Evolutionary conservation across 768 basidiomycete species (phyloP), one percentile per base, ranked within the genome.

Genomic region (Leccinum arenicola): DNA sequence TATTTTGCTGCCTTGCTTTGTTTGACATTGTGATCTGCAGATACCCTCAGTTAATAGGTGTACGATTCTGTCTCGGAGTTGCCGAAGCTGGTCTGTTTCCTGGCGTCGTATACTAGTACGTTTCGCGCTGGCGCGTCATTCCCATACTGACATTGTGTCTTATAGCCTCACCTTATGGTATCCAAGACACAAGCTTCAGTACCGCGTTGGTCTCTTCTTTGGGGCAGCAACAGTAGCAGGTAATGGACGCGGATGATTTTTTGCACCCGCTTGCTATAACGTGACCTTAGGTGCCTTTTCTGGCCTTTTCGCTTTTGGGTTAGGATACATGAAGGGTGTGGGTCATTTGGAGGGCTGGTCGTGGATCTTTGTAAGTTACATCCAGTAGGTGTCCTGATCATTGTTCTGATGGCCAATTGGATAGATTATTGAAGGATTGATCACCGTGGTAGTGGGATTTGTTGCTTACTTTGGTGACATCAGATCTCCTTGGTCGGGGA

Each of bases 31-130:
- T 35, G 25, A n/a, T 19, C 19, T 45, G 5, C 61, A 88, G 87
- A 25, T 88, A 85, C 65, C 80, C 80, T 9, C 81, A 87, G 65
- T 79, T 88, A 14, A 79, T 86, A 12, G 85, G 78, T 19, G 77
- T 76, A 10, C 80, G 86, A 10, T 71, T 84, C 7, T 82, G 80
- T 59, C 80, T 89, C 0, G 89, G 88, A 3, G 66, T 86, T 2
- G 80, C 86, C 0, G 89, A 91, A 71, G 84, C 86, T 5, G 87
- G 89, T 3, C 67, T 89, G 10, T 90, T 87, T 70, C 88, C 89
- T 11, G 88, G 88, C 25, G 85, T 89, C 10, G 80, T 82, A 0
- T 91, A 88, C 74, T 90, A 87, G 88, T 88, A 56, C 49, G 80
- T 69, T 33, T 50, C 25, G 19, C 9, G 19, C 19, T 8, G 6